Evolutionary conservation across 2,329 filamentous ascomycete genomes (phyloP), one percentile per base, ranked within the genome.

Genomic region (Colletotrichum cuscutae): DNA sequence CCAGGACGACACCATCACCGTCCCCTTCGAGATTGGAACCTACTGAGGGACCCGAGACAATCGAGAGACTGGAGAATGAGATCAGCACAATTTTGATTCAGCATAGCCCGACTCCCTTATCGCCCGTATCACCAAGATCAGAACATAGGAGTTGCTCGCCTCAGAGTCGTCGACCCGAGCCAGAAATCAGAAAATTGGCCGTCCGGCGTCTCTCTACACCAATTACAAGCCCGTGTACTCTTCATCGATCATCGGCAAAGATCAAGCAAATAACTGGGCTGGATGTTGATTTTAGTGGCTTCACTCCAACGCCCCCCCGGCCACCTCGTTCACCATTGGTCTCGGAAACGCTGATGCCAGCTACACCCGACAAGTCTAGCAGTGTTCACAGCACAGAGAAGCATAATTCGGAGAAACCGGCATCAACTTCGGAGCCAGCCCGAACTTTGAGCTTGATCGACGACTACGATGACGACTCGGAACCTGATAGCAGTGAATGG

Each of bases 201-300:
- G 68, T 26, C 15, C 68, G 71, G n/a, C 71, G 71, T 12, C 57
- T 68, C 26, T 73, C 68, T 12, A 73, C 63, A 6, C 65, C 65
- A 26, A 30, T 65, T 37, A 65, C 57, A 9, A 63, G 42, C 5
- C 37, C 63, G 32, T 64, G 79, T 4, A 77, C 78, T 0, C 69
- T 78, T 12, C 79, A 81, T 60, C 77, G 76, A 54, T 82, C 84
- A 0, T 80, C 80, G 0, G 77, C 78, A 56, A 87, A 86, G 77
- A 78, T 86, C 54, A 79, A 81, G 42, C 83, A 85, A 75, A 79
- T 87, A 15, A 86, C 79, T 5, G 85, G 84, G 1, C 78, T 82
- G 32, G 82, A 84, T 53, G 57, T 85, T n/a, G 78, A 79, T 1
- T 60, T 66, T 58, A 67, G 56, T 19, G 60, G 35, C 53, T 57